Percentiles rank a stretch among this genome's conserved stretches.
These are phyloP conservation scores for Eurotiales sp. DNA, from an alignment of 2,329 filamentous ascomycete species.

Conservation along the genomic window DNA sequence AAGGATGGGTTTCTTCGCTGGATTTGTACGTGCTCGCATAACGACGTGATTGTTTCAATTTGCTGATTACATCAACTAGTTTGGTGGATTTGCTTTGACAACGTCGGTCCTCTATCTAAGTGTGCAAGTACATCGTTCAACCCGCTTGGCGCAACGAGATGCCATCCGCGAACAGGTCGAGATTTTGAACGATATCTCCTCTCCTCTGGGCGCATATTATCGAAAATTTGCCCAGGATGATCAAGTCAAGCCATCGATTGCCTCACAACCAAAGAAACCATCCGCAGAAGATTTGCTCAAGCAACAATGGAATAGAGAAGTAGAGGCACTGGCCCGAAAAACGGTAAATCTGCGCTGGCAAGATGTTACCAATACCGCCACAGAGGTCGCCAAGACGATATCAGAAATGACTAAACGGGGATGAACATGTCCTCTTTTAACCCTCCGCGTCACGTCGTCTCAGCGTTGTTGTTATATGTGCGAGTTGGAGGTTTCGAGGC, in stretches of 20 bases:
- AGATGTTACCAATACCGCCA: constrained; percentile 46
- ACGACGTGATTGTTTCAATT: not conserved
- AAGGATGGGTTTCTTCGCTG: constrained; percentile 74
- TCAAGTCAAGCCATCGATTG: constrained; percentile 5
- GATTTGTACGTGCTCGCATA: constrained; percentile 61
- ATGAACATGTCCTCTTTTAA: constrained; percentile 17
- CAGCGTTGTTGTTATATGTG: not conserved
- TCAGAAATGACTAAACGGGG: constrained; percentile 29
- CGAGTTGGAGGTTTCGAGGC: not conserved
- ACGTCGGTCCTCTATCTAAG: constrained; percentile 70
- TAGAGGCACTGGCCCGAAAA: constrained; percentile 63
- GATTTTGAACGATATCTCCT: constrained; percentile 38
- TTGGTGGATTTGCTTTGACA: constrained; percentile 72
- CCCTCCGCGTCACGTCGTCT: not conserved
- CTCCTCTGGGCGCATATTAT: constrained; percentile 33
- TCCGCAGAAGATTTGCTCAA: constrained; percentile 65
- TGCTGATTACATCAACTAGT: constrained; percentile 44
- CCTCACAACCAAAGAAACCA: constrained; percentile 38
- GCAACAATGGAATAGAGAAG: constrained; percentile 72
- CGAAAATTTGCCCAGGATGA: constrained; percentile 23
- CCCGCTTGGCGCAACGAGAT: constrained; percentile 50
- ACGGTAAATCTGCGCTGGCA: constrained; percentile 65
- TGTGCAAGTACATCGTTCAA: constrained; percentile 65
- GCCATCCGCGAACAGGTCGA: constrained; percentile 44
- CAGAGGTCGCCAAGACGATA: constrained; percentile 52